Evolutionary conservation across 2,329 filamentous ascomycete species (phyloP).

Genomic region (Ilyonectria robusta): DNA sequence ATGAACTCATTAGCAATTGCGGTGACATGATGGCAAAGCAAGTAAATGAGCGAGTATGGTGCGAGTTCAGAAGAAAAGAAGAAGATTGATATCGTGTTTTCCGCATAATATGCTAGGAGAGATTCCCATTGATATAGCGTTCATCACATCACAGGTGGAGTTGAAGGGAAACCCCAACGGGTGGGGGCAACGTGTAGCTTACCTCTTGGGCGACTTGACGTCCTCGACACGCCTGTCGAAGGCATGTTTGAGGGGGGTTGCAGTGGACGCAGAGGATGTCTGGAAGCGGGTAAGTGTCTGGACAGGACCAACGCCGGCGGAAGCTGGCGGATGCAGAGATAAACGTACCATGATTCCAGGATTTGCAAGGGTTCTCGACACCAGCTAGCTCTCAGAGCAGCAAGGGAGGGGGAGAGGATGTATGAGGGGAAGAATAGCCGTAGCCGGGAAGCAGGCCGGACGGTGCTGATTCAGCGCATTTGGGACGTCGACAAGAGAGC

Average conservation of each 20-base stretch:
- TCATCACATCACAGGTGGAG: constrained; percentile 75
- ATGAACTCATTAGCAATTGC: constrained; percentile 48
- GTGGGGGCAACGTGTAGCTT: constrained; percentile 58
- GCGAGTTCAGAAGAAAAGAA: constrained; percentile 74
- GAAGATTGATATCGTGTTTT: constrained; percentile 80
- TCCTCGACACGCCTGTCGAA: constrained; percentile 89
- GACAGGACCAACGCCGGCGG: constrained; percentile 18
- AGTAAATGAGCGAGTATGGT: constrained; percentile 15
- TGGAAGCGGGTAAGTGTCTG: constrained; percentile 51
- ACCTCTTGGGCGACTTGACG: constrained; percentile 92
- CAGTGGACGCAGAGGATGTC: constrained; percentile 81
- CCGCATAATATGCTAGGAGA: constrained; percentile 97
- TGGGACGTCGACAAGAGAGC: constrained; percentile 39
- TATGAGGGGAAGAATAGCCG: constrained; percentile 22
- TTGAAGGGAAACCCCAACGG: constrained; percentile 3
- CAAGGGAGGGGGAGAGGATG: constrained; percentile 1
- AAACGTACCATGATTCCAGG: constrained; percentile 44
- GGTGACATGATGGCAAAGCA: constrained; percentile 3
- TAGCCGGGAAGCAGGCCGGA: constrained; percentile 40
- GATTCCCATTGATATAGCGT: constrained; percentile 99
- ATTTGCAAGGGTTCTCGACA: neutral
- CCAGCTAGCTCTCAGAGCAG: neutral
- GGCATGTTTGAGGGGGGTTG: constrained; percentile 77
- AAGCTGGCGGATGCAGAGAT: constrained; percentile 25
- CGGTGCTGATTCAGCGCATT: constrained; percentile 42